A percentile compares a stretch with the other conserved stretches of the same genome.
These are phyloP conservation scores for Aspergillus ruber DNA, from an alignment of 2,329 filamentous ascomycete genomes.

Conservation along the genomic window DNA sequence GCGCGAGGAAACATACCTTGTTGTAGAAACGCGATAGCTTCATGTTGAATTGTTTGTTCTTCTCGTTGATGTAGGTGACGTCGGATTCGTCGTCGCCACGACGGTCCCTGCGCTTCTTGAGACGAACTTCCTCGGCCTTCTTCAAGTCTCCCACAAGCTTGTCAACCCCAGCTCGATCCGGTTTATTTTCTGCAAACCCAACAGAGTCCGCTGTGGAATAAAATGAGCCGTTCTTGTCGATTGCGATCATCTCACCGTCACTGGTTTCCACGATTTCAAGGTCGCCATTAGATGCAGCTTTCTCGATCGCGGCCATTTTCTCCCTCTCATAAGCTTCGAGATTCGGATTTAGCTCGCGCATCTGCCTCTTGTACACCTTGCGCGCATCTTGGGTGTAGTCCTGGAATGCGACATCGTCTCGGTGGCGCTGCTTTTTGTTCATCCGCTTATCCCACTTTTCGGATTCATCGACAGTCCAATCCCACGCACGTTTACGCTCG, in stretches of 20 bases:
- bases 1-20: conserved; percentile 49
- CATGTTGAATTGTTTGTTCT: conserved; percentile 99
- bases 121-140: conserved; percentile 77
- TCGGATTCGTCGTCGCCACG: conserved; percentile 79
- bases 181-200: conserved; percentile 75
- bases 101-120: conserved; percentile 81
- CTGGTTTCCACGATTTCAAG: conserved; percentile 95
- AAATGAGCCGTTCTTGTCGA: conserved; percentile 85
- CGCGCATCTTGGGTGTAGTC: conserved; percentile 82
- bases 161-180: conserved; percentile 80
- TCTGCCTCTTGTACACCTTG: conserved; percentile 89
- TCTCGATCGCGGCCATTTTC: conserved; percentile 77
- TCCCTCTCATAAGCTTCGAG: conserved; percentile 79
- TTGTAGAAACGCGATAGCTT: conserved; percentile 95
- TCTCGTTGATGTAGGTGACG: conserved; percentile 98
- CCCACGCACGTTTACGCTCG: conserved; percentile 96
- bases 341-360: conserved; percentile 69
- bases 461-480: conserved; percentile 93
- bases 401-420: conserved; percentile 81
- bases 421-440: conserved; percentile 73
- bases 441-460: conserved; percentile 89
- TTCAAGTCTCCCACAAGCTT: conserved; percentile 76
- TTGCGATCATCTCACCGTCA: conserved; percentile 84
- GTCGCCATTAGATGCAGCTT: conserved; percentile 74
- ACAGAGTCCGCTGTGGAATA: conserved; percentile 83